Evolutionary conservation across 2,329 filamentous ascomycete species (phyloP), one percentile per base, ranked within the genome.

Genomic region (Aspergillus viridinutans): DNA sequence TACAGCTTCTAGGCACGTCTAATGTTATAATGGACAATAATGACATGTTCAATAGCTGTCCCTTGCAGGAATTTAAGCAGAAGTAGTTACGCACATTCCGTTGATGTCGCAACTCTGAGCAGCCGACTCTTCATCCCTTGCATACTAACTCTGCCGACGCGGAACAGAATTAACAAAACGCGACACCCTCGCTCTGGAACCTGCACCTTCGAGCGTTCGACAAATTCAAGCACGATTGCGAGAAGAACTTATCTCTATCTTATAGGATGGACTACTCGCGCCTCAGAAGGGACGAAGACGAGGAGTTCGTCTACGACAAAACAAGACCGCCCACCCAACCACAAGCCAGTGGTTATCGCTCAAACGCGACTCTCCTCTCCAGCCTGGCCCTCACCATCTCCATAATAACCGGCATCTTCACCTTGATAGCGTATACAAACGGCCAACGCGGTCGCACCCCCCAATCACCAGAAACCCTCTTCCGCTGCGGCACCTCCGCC

Each of bases 401-500:
- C 42, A 4, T 45, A 20, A 23, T 21, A 12, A 23, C 42, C 1
- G 42, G n/a, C 8, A 12, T 23, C 10, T 45, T 45, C 42, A 45
- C 42, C 2, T 14, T 45, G 21, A 20, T 21, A 9, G 20, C n/a
- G 3, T 45, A 45, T 9, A 21, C 10, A 20, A 23, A 12, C 8
- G 9, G n/a, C 1, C 4, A 8, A 45, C n/a, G 7, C 42, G 3
- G 21, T 9, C 42, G 2, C n/a, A 1, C 1, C 4, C n/a, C 42
- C 8, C 21, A 10, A 21, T 21, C 42, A 9, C 21, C 20, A 23
- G n/a, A 20, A 5, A 9, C 20, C 20, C 42, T 45, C 42, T 45
- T 45, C 21, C 42, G 62, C 35, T 55, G 53, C 14, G 54, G 63
- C 28, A 51, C 35, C 14, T 29, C 54, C 21, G 35, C 65, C 0